These are phyloP conservation scores for Ganoderma multipileum DNA, from an alignment of 1,284 basidiomycete species.

Conservation along the genomic window DNA sequence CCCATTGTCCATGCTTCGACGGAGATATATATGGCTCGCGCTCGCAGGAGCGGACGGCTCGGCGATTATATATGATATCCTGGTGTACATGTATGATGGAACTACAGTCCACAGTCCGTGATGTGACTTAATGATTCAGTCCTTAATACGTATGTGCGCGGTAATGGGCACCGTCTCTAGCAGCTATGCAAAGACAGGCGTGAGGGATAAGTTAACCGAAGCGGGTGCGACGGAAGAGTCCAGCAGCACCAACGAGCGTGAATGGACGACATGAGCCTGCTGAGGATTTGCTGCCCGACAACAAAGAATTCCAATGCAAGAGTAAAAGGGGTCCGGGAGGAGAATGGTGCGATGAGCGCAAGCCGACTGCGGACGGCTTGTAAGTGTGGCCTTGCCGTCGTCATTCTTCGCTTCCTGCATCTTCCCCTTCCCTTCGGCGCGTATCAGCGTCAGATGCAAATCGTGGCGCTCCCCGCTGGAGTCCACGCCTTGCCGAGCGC, in stretches of 20 bases:
- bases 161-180: slow-evolving; percentile 18
- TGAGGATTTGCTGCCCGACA: slow-evolving; percentile 9
- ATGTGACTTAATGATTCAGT: slow-evolving; percentile 14
- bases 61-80: slow-evolving; percentile 12
- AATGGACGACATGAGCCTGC: background rate
- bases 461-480: slow-evolving; percentile 70
- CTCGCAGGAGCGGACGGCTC: background rate
- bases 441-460: slow-evolving; percentile 53
- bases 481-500: slow-evolving; percentile 82
- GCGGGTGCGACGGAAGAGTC: background rate
- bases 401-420: background rate
- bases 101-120: slow-evolving; percentile 15
- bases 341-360: background rate
- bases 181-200: slow-evolving; percentile 7
- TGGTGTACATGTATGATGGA: slow-evolving; percentile 29
- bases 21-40: slow-evolving; percentile 1
- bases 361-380: background rate
- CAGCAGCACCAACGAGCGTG: background rate
- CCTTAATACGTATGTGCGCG: slow-evolving; percentile 14
- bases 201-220: slow-evolving; percentile 10
- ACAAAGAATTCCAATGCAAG: background rate
- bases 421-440: background rate
- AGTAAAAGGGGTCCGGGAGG: background rate
- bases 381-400: background rate
- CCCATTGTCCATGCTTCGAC: background rate